These are phyloP conservation scores for Corylus americana DNA, from an alignment of 306 rosid species.

Conservation along the genomic window DNA sequence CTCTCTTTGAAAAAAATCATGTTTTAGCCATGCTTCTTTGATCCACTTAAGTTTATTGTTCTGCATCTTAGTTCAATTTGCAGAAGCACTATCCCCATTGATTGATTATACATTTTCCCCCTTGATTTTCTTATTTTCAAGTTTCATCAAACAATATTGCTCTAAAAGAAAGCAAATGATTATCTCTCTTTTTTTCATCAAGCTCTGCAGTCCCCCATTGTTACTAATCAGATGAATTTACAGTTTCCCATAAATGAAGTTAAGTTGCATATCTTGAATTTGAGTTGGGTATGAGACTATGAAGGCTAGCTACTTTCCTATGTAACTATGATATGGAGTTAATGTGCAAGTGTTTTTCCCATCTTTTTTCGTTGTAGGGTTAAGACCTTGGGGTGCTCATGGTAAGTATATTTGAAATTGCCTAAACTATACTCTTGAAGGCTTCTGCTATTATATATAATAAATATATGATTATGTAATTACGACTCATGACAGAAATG, in stretches of 20 bases:
- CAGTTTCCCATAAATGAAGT: background rate
- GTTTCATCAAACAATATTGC: background rate
- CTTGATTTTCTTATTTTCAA: background rate
- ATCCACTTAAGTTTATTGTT: background rate
- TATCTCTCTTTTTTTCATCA: background rate
- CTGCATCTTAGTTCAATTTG: background rate
- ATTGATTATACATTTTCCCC: background rate
- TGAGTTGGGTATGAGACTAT: background rate
- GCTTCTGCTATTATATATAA: no score
- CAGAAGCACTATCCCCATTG: background rate
- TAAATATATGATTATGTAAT: background rate
- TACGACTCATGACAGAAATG: background rate
- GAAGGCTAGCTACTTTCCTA: background rate
- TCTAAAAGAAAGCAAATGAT: background rate
- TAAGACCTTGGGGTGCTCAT: conserved; percentile 79
- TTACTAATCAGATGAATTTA: background rate
- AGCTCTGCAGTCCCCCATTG: background rate
- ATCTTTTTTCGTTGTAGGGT: conserved; percentile 25
- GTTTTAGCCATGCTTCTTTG: background rate
- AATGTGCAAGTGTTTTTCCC: conserved; percentile 19
- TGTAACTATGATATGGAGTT: background rate
- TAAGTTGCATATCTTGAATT: background rate
- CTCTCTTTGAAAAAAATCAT: background rate
- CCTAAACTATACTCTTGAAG: no score
- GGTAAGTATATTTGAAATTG: conserved; percentile 43